Conservation (phyloP, 2,329 filamentous ascomycete species). For the Paracorniculantispora psalliotae region DNA sequence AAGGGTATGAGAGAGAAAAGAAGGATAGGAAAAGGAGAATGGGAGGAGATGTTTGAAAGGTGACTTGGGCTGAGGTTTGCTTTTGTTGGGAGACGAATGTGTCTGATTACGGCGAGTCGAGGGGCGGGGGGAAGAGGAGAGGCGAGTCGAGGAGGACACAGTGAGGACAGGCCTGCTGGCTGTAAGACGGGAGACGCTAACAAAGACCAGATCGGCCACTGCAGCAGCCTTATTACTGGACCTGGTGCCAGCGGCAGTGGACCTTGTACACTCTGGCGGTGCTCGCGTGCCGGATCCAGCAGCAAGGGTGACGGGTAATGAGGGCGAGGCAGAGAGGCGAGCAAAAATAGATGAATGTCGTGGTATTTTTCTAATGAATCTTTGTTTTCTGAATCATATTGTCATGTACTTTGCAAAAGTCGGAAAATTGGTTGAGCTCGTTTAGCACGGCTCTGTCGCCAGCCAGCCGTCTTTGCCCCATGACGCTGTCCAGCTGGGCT, state of each 20-base stretch:
- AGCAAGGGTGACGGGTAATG: background rate
- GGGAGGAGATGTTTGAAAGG: background rate
- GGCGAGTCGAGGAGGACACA: background rate
- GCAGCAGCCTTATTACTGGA: background rate
- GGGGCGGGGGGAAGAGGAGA: background rate
- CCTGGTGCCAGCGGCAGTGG: background rate
- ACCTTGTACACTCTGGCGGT: background rate
- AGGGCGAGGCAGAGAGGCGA: too few relatives aligned
- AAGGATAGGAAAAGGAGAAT: background rate
- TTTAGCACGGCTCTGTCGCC: background rate
- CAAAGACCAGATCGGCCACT: background rate
- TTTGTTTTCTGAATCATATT: too few relatives aligned
- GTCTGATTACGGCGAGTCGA: slow-evolving; percentile 4
- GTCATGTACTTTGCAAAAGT: too few relatives aligned
- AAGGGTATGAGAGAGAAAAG: background rate
- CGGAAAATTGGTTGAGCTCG: too few relatives aligned
- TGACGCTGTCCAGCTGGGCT: slow-evolving; percentile 5
- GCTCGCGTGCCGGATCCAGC: slow-evolving; percentile 14
- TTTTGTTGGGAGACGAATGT: slow-evolving; percentile 12
- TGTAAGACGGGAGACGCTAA: background rate
- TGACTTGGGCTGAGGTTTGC: slow-evolving; percentile 6
- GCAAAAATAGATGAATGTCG: background rate
- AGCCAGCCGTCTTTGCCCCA: background rate
- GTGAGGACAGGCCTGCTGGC: background rate
- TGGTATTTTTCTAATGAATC: too few relatives aligned